Conservation (phyloP, 73 alveolate species). For the Paramecium pentaurelia region DNA sequence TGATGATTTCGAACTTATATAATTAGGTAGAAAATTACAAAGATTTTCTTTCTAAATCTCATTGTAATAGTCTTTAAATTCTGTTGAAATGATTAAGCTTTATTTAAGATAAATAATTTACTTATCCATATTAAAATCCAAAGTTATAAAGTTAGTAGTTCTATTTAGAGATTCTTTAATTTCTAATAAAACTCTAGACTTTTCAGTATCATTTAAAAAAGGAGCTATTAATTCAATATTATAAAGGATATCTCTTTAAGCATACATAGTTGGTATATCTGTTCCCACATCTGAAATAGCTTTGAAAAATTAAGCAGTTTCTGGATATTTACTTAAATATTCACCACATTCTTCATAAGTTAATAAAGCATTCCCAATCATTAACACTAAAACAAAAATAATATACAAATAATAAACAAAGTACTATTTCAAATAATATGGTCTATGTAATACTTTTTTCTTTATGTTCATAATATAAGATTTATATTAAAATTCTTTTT, state of each 20-base stretch:
- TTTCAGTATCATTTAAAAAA: not conserved
- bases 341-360: not conserved
- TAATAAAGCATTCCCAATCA: not conserved
- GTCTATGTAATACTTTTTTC: not conserved
- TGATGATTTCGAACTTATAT: not conserved
- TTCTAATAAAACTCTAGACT: not conserved
- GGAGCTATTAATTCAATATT: not conserved
- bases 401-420: not conserved
- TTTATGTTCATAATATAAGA: not conserved
- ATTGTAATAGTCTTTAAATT: not conserved
- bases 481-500: not conserved
- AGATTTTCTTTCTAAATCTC: not conserved
- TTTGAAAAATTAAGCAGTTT: constrained; percentile 16
- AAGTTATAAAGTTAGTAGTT: not conserved
- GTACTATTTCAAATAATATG: not conserved
- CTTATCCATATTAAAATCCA: not conserved
- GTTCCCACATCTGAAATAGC: constrained; percentile 23
- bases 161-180: not conserved
- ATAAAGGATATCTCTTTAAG: constrained; percentile 5
- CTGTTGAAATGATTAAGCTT: not conserved
- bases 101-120: not conserved
- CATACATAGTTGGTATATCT: constrained; percentile 28
- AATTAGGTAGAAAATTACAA: not conserved
- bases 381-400: not conserved
- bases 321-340: not conserved